A percentile compares a stretch with the other conserved stretches of the same genome.
Conservation (phyloP, 352 stramenopile genomes). For the Phytophthora boehmeriae region DNA sequence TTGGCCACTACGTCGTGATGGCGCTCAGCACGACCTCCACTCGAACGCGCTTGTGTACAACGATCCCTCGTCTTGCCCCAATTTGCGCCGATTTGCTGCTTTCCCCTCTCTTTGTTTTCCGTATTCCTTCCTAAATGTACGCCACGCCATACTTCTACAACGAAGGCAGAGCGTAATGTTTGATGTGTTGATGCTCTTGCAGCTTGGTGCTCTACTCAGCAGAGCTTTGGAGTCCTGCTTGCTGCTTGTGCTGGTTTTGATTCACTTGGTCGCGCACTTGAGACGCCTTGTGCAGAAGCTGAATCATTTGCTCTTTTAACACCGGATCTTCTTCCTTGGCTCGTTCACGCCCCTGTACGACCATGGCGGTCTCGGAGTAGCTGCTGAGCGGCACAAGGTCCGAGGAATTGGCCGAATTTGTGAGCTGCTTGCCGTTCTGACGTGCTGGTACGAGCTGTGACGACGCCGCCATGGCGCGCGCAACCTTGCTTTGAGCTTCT, state of each 20-base stretch:
- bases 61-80: constrained; percentile 17
- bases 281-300: constrained; percentile 83
- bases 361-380: constrained; percentile 52
- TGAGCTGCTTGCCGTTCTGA: constrained; percentile 23
- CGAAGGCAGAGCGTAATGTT: constrained; percentile 25
- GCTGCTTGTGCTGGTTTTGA: constrained; percentile 57
- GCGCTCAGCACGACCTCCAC: background rate
- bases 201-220: constrained; percentile 51
- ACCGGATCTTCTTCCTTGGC: constrained; percentile 74
- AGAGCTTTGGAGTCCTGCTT: constrained; percentile 74
- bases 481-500: constrained; percentile 67
- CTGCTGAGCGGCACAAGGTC: constrained; percentile 79
- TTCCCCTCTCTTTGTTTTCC: constrained; percentile 7
- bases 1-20: constrained; percentile 6
- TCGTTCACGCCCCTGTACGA: constrained; percentile 49
- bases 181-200: constrained; percentile 16
- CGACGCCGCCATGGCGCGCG: constrained; percentile 37
- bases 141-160: constrained; percentile 16
- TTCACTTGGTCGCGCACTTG: constrained; percentile 80
- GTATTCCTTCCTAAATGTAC: constrained; percentile 26
- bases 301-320: constrained; percentile 88
- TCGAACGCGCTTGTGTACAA: constrained; percentile 3
- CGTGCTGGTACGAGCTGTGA: constrained; percentile 54
- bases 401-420: constrained; percentile 40
- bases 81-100: constrained; percentile 16